phyloP scores from a whole-genome alignment of 306 rosid species.

The Inga laurina region DNA sequence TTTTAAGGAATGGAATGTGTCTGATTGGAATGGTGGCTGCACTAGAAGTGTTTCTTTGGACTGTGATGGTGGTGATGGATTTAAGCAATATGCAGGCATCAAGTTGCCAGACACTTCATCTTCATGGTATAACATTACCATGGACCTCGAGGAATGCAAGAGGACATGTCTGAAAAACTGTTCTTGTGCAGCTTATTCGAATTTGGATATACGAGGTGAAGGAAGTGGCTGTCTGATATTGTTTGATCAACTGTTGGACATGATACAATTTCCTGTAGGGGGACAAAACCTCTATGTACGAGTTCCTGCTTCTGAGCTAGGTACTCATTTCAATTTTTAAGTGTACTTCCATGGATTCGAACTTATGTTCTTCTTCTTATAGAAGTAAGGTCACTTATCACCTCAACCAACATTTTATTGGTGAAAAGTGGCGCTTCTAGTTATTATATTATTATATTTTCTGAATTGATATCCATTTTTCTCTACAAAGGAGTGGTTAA shows the following conservation, averaged over 20 bases:
- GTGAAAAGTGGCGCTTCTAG: not conserved
- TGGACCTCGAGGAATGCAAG: conserved; percentile 14
- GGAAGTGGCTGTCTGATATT: conserved; percentile 38
- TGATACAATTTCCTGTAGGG: not conserved
- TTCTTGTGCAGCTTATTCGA: conserved; percentile 36
- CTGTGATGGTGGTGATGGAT: not conserved
- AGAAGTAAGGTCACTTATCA: too few species aligned
- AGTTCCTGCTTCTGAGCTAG: conserved; percentile 20
- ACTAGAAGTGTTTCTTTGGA: not conserved
- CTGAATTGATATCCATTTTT: not conserved
- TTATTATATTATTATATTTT: not conserved
- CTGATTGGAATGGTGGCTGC: not conserved
- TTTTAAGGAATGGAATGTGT: not conserved
- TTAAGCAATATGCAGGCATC: not conserved
- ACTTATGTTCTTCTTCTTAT: too few species aligned
- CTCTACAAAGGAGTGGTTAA: not conserved
- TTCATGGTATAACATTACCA: not conserved
- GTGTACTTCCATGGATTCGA: too few species aligned
- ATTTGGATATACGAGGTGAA: not conserved
- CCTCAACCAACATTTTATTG: too few species aligned
- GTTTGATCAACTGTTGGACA: conserved; percentile 26
- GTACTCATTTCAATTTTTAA: not conserved
- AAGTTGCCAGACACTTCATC: conserved; percentile 12
- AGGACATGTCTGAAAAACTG: conserved; percentile 10
- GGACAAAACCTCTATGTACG: conserved; percentile 33